Conservation (phyloP, 2,329 filamentous ascomycete genomes). For the Stagonosporopsis chrysanthemi region DNA sequence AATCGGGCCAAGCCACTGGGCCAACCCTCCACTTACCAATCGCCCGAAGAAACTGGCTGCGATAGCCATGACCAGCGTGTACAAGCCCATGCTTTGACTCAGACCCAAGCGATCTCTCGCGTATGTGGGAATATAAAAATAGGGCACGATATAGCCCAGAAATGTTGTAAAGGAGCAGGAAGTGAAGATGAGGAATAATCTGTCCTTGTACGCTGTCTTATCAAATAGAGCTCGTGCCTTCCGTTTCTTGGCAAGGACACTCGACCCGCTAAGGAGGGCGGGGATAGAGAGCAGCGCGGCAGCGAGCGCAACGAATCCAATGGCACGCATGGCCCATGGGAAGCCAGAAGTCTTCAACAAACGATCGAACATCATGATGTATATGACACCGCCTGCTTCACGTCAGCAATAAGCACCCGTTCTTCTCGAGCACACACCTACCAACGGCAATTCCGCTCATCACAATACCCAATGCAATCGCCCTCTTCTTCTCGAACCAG, state of each 20-base stretch:
- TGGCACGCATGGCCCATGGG: conserved; percentile 46
- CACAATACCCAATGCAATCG: conserved; percentile 46
- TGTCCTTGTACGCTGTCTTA: conserved; percentile 42
- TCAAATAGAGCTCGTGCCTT: conserved; percentile 47
- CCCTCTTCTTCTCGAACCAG: conserved; percentile 46
- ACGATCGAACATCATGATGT: conserved; percentile 48
- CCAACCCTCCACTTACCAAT: conserved; percentile 37
- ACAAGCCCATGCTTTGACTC: conserved; percentile 40
- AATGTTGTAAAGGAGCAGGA: conserved; percentile 45
- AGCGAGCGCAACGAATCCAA: conserved; percentile 46
- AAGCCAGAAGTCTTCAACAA: conserved; percentile 40
- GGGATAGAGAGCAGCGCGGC: conserved; percentile 44
- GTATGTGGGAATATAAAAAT: conserved; percentile 50
- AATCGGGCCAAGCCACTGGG: conserved; percentile 44
- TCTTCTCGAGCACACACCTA: conserved; percentile 20
- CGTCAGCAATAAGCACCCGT: conserved; percentile 14
- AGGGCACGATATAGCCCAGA: conserved; percentile 49
- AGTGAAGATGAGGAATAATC: conserved; percentile 47
- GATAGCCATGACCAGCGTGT: conserved; percentile 44
- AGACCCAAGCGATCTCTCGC: conserved; percentile 40
- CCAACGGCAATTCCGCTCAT: conserved; percentile 51
- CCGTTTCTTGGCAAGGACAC: conserved; percentile 35
- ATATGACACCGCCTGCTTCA: conserved; percentile 43
- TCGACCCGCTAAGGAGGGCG: conserved; percentile 44
- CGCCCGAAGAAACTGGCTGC: conserved; percentile 48